These are phyloP conservation scores for Leccinum imitatum DNA, from an alignment of 768 basidiomycete genomes.

Conservation along the genomic window DNA sequence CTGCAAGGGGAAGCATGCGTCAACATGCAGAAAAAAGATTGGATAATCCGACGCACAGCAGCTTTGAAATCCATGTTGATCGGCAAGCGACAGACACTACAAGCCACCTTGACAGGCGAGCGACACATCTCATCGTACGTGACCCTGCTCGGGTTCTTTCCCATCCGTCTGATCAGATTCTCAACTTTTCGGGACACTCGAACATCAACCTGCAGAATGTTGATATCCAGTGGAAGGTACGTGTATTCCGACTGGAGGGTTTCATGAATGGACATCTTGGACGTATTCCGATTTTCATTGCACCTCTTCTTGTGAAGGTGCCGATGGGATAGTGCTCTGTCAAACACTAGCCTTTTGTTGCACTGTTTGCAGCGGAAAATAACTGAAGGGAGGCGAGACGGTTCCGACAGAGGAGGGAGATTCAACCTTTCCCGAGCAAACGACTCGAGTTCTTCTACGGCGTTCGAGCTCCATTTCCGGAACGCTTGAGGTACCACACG, in stretches of 20 bases:
- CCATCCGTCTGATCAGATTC: conserved; percentile 10
- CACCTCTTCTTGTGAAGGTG: conserved; percentile 5
- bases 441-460: conserved; percentile 12
- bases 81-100: conserved; percentile 6
- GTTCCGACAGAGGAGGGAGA: conserved; percentile 5
- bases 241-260: no score
- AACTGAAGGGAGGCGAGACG: conserved; percentile 5
- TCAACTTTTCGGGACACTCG: conserved; percentile 3
- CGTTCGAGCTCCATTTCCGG: conserved; percentile 10
- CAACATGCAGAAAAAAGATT: background rate
- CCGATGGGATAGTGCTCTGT: conserved; percentile 5
- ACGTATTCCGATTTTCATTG: background rate
- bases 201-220: conserved; percentile 10
- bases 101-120: conserved; percentile 9
- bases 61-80: conserved; percentile 1
- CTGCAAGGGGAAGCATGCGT: background rate
- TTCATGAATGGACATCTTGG: background rate
- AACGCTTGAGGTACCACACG: background rate
- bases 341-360: background rate
- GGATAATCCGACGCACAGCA: conserved; percentile 1
- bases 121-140: background rate
- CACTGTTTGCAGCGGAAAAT: conserved; percentile 14
- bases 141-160: conserved; percentile 7
- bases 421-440: conserved; percentile 1
- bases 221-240: background rate